Evolutionary conservation across 164 flowering plant species (phyloP), one percentile per base, ranked within the genome.

Genomic region (Hamamelis virginiana): DNA sequence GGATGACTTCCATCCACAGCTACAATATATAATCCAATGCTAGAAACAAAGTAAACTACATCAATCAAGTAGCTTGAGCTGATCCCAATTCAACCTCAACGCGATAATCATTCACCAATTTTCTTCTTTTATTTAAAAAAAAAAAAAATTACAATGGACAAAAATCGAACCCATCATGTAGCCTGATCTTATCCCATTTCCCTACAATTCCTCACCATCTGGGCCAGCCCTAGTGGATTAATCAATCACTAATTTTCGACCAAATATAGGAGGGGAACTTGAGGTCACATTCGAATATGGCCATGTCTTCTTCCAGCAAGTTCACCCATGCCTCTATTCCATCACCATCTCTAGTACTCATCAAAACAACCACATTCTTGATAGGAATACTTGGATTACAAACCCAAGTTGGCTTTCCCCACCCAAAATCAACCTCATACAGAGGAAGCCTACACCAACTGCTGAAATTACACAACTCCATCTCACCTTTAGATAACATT

Each of bases 381-480:
- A 43, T 16, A 0, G 58, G 27, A 8, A 25, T 0, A 6, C 33
- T 25, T 0, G 45, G 18, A 25, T 27, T 22, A 15, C 75, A 67
- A 11, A 72, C 73, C 86, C 80, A 83, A 0, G 18, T 8, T 0
- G 82, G 86, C 76, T 69, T 77, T 26, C 86, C 87, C 83, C 80
- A 84, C 8, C 84, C 86, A 33, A 82, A 84, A 66, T 80, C 84
- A 12, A 60, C 72, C 44, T 84, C 76, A 53, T 80, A 80, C 0
- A 82, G 14, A 11, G 61, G 68, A 18, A 80, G 75, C 55, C 62
- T 76, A 33, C 84, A 76, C 77, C 75, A 72, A 33, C 88, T 80
- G 3, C 52, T 65, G 22, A 72, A 78, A 0, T 0, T 14, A 22
- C 38, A 62, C 9, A 25, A 1, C 6, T 76, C 74, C 4, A 46